These are phyloP conservation scores for Gaeumannomyces tritici DNA, from an alignment of 2,329 filamentous ascomycete genomes.

Conservation along the genomic window DNA sequence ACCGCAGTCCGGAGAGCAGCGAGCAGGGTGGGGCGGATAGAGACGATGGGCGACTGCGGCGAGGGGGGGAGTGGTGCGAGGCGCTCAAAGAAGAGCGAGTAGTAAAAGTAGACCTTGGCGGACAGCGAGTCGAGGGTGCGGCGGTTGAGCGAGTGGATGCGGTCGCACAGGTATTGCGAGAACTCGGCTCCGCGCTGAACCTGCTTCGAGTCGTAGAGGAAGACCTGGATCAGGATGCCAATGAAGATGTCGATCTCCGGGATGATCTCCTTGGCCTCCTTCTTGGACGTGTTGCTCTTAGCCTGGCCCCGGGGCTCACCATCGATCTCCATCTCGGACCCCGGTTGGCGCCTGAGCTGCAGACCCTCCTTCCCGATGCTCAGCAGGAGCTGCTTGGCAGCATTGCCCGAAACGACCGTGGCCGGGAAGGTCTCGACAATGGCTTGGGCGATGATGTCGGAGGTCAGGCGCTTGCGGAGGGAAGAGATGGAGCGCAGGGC, in stretches of 20 bases:
- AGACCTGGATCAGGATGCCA: constrained; percentile 76
- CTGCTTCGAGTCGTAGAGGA: constrained; percentile 77
- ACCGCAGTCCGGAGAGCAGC: constrained; percentile 90
- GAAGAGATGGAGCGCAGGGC: constrained; percentile 93
- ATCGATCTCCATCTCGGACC: constrained; percentile 66
- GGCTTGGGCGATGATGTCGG: constrained; percentile 71
- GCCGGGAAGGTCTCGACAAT: constrained; percentile 72
- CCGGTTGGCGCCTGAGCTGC: constrained; percentile 46
- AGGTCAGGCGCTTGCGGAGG: constrained; percentile 80
- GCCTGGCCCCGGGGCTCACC: constrained; percentile 40
- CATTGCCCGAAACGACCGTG: constrained; percentile 48
- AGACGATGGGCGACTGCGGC: constrained; percentile 75
- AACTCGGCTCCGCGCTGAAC: constrained; percentile 74
- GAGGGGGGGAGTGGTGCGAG: constrained; percentile 81
- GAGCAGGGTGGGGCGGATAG: constrained; percentile 77
- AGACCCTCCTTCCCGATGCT: constrained; percentile 60
- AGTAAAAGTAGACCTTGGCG: constrained; percentile 97
- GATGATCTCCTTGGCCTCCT: constrained; percentile 61
- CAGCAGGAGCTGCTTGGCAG: constrained; percentile 60
- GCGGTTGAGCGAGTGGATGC: constrained; percentile 82
- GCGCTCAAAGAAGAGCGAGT: constrained; percentile 89
- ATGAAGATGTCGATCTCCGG: constrained; percentile 87
- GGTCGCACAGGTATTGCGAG: constrained; percentile 73
- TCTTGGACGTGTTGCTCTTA: constrained; percentile 53
- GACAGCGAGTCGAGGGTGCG: constrained; percentile 89